Evolutionary conservation across 306 rosid species (phyloP), one percentile per base, ranked within the genome.

Genomic region (Bauhinia variegata): DNA sequence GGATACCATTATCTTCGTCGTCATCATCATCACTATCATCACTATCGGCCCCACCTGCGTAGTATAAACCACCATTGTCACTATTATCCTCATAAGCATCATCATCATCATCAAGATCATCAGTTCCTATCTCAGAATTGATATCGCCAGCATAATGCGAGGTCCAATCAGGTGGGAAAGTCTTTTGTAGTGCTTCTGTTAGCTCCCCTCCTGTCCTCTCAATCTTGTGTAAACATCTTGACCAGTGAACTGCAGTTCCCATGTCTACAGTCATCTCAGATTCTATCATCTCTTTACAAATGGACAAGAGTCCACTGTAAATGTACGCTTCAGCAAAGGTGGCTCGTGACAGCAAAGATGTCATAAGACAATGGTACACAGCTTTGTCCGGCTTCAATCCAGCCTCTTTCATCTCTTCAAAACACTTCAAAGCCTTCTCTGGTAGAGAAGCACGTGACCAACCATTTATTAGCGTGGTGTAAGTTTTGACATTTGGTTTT

Each of bases 241-340:
- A 90, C 99, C 99, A 93, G 78, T 93, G 85, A 54, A 93, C 95
- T 8, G 97, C 99, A 75, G 97, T 93, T 62, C 97, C 99, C 97
- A 93, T 90, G 72, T 93, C 99, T n/a, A 93, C 55, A 15, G 88
- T 86, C 72, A 88, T 60, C 48, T 80, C 92, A 30, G 85, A 84
- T 65, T 86, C 92, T 44, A 85, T 60, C 97, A 93, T 93, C 87
- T 93, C 97, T 71, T 69, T 68, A 55, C 95, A 88, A 32, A 88
- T 65, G 8, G 90, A 76, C 60, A 93, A 67, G 64, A 90, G 79
- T 13, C 86, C 95, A 9, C 81, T 80, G 36, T 88, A 90, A 23
- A 86, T 70, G 79, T 79, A 81, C 34, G 89, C 85, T 80, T 86
- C 92, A 15, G 95, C 88, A 63, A 86, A 77, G 13, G 89, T 82